Conservation (phyloP, 306 rosid species). For the Malus sieversii region DNA sequence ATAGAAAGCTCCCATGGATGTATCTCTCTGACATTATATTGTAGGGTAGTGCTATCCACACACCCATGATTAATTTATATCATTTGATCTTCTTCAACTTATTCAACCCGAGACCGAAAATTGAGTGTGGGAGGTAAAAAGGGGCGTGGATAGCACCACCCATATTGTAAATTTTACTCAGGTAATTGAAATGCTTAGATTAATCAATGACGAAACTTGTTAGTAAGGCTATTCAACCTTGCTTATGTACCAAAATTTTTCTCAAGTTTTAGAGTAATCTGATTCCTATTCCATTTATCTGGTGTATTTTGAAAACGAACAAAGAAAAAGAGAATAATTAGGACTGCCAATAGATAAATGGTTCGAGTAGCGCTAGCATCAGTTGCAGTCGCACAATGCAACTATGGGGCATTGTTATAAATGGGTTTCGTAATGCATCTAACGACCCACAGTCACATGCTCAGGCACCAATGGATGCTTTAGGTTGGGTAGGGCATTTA, state of each 20-base stretch:
- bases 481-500: too few relatives aligned
- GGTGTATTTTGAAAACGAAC: neutral
- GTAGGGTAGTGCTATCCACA: neutral
- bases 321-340: neutral
- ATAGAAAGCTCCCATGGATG: constrained; percentile 8
- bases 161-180: constrained; percentile 23
- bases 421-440: too few relatives aligned
- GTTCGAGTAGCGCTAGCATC: neutral
- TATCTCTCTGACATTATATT: constrained; percentile 17
- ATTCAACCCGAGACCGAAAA: too few relatives aligned
- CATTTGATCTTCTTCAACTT: too few relatives aligned
- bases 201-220: neutral
- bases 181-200: constrained; percentile 12
- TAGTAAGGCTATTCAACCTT: neutral
- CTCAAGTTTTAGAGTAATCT: neutral
- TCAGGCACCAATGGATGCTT: too few relatives aligned
- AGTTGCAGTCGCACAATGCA: too few relatives aligned
- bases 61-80: too few relatives aligned
- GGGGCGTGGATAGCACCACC: too few relatives aligned
- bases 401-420: too few relatives aligned
- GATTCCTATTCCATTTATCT: neutral
- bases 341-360: neutral
- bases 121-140: too few relatives aligned
- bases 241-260: too few relatives aligned
- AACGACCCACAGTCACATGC: neutral